phyloP scores from a whole-genome alignment of 306 rosid species.

The Biancaea sappan region DNA sequence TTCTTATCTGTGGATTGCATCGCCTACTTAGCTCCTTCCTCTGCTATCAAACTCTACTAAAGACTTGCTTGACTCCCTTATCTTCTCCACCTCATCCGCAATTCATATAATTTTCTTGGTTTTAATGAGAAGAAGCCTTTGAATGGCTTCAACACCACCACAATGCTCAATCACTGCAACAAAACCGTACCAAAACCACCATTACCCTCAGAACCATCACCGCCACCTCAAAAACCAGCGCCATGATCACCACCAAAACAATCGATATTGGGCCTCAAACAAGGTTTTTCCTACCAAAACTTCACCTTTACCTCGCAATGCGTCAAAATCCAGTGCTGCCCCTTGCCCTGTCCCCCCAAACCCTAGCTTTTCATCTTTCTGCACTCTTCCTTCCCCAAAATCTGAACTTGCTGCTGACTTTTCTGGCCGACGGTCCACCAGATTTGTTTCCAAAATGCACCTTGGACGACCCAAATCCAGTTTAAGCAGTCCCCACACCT shows the following conservation, averaged over 20 bases:
- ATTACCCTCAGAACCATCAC: slow-evolving; percentile 43
- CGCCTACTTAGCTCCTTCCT: slow-evolving; percentile 7
- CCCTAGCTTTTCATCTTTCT: slow-evolving; percentile 53
- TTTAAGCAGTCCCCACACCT: slow-evolving; percentile 51
- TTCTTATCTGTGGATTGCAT: background rate
- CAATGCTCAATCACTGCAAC: slow-evolving; percentile 59
- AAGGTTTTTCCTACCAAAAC: slow-evolving; percentile 53
- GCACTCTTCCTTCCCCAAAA: slow-evolving; percentile 44
- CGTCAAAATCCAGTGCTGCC: slow-evolving; percentile 39
- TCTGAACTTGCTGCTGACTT: slow-evolving; percentile 65
- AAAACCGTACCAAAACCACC: slow-evolving; percentile 53
- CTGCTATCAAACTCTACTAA: slow-evolving; percentile 25
- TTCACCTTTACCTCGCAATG: slow-evolving; percentile 39
- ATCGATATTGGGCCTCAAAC: slow-evolving; percentile 48
- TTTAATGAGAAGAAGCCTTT: background rate
- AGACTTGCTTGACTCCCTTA: background rate
- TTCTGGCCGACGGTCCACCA: slow-evolving; percentile 82
- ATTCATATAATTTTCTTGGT: background rate
- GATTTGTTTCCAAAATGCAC: slow-evolving; percentile 77
- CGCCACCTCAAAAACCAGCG: slow-evolving; percentile 44
- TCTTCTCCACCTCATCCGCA: background rate
- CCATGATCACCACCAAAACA: slow-evolving; percentile 39
- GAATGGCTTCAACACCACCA: slow-evolving; percentile 75
- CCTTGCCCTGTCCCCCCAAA: slow-evolving; percentile 36
- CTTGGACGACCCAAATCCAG: slow-evolving; percentile 61